phyloP scores from a whole-genome alignment of 495 filamentous ascomycete species.

The Penicillium silybi region DNA sequence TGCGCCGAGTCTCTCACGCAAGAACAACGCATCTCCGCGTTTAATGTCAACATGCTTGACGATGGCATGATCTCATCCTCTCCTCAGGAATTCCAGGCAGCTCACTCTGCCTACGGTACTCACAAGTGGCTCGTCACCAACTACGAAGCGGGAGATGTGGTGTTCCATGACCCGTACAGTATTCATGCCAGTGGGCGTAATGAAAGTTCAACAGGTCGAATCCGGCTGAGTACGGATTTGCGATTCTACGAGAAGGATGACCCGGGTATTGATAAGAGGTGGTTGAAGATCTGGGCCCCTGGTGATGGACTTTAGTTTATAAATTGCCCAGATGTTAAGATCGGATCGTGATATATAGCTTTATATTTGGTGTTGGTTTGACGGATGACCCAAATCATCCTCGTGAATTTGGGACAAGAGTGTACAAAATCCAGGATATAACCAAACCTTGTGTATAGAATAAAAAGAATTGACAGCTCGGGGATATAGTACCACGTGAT shows the following conservation, averaged over 20 bases:
- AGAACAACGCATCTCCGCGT: conserved; percentile 19
- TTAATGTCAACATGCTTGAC: conserved; percentile 20
- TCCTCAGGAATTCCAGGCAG: conserved; percentile 14
- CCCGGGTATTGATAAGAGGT: conserved; percentile 29
- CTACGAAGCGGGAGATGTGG: conserved; percentile 54
- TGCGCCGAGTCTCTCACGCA: conserved; percentile 8
- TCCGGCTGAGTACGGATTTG: conserved; percentile 47
- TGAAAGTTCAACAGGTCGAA: conserved; percentile 41
- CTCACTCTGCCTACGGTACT: conserved; percentile 7
- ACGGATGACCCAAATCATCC: too few relatives aligned
- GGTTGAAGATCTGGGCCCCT: conserved; percentile 21
- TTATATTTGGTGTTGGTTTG: too few relatives aligned
- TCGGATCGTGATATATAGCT: too few relatives aligned
- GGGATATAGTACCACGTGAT: background rate
- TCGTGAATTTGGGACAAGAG: too few relatives aligned
- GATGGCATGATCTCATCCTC: conserved; percentile 16
- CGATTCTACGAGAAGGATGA: conserved; percentile 41
- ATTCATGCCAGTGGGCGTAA: conserved; percentile 49
- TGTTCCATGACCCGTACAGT: conserved; percentile 48
- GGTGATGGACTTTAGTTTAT: conserved; percentile 25
- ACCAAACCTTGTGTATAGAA: too few relatives aligned
- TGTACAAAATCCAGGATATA: too few relatives aligned
- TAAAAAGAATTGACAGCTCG: background rate
- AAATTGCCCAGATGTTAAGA: too few relatives aligned
- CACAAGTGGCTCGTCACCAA: conserved; percentile 43